Base-by-base conservation (phyloP, 2,329 filamentous ascomycete species). In the Colletotrichum cereale region DNA sequence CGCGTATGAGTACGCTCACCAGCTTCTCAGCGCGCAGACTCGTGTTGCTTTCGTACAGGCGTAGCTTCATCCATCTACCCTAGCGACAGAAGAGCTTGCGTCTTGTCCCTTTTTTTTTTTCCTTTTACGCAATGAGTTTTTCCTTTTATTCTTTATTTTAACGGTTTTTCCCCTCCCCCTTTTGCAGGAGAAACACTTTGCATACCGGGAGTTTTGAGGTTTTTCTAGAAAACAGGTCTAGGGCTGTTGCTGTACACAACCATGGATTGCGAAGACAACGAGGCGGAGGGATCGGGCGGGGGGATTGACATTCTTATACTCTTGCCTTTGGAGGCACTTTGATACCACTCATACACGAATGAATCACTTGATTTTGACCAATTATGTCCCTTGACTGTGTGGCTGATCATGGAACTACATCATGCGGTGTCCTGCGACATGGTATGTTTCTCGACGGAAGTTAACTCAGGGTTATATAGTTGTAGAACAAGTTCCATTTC, bases 271-370 rank as follows among this genome's bases (percentile, higher is more conserved):
- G 18, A 24, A 21, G 24, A 63, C 24, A 38, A 38, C 38, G n/a
- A 47, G 16, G 21, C 14, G 34, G 34, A 21, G 26, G 40, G 16
- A 36, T 2, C 2, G 10, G 34, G 21, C 29, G 50, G 50, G 50
- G 50, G 50, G 50, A 40, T 47, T 47, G 52, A 65, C 50, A 44
- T 65, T 65, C 50, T 65, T 24, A 40, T 10, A 47, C 44, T 65
- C 29, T 31, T 47, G 50, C 50, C 52, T 47, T 44, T 7, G 7
- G n/a, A 38, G 62, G 62, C 62, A 65, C 24, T 57, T 48, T 57
- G 62, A 65, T 65, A 65, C 62, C 62, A 65, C 44, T 34, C 21
- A 62, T 62, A 55, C 40, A 65, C 40, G 18, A 65, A 47, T 26
- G n/a, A n/a, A n/a, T 26, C 38, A 47, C 24, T n/a, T 34, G 42